These are phyloP conservation scores for Vitis labrusca DNA, from an alignment of 164 flowering plant species.

Conservation along the genomic window DNA sequence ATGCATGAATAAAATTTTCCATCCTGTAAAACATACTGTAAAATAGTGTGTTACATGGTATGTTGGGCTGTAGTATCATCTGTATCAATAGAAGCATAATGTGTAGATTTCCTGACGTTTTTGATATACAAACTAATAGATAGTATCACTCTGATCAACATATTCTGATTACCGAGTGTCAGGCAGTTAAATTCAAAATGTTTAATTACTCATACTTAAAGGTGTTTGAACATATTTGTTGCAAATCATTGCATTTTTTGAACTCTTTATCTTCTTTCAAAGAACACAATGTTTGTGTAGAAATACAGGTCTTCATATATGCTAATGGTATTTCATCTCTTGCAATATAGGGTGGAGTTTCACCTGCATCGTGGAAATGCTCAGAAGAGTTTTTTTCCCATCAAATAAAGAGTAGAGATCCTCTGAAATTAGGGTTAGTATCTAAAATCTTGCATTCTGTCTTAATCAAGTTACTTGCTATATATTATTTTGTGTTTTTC, in stretches of 20 bases:
- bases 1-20: too few relatives aligned
- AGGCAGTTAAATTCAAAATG: background rate
- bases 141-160: background rate
- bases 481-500: background rate
- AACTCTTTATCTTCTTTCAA: background rate
- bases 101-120: background rate
- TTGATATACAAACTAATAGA: background rate
- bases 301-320: background rate
- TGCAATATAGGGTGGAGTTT: constrained; percentile 47
- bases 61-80: too few relatives aligned
- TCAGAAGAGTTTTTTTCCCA: constrained; percentile 83
- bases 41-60: too few relatives aligned
- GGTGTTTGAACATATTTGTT: background rate
- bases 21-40: too few relatives aligned
- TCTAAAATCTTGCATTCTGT: constrained; percentile 4
- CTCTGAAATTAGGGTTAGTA: constrained; percentile 84
- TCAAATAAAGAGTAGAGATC: constrained; percentile 83
- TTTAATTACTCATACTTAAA: background rate
- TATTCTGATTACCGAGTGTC: background rate
- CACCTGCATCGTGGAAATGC: constrained; percentile 97
- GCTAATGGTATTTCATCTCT: constrained; percentile 7
- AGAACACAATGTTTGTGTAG: background rate
- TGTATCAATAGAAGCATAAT: background rate
- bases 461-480: background rate
- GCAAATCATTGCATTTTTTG: background rate